Base-by-base conservation (phyloP, 2,329 filamentous ascomycete species). In the Phaeosphaeriaceae sp. region DNA sequence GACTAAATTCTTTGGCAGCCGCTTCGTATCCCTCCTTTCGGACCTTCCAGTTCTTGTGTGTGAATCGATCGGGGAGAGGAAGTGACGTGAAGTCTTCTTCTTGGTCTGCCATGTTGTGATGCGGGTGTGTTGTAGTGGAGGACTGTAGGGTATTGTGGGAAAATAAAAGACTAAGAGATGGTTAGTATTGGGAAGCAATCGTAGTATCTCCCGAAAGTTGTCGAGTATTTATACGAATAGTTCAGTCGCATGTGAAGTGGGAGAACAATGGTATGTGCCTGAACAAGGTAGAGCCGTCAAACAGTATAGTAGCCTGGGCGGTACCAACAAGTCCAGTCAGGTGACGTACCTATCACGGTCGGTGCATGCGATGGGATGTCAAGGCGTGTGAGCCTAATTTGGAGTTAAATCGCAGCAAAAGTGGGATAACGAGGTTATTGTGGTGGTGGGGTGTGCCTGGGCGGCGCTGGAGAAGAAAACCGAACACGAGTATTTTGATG, bases 41-140 rank as follows among this genome's bases (percentile, higher is more conserved):
- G 34, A 96, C 92, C 82, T 99, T 99, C 94, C 94, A 99, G 68
- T 89, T 85, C 88, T 96, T 96, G 80, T 96, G 91, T 46, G 83
- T 80, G 76, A 92, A 95, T 70, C 90, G 85, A 57, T 96, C 91
- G 36, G 85, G 80, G 47, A 96, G 75, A 35, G 91, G 88, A 54
- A 96, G 78, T 58, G 87, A 84, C 76, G 86, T 68, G 73, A 88
- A 93, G 73, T 96, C 90, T 70, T 92, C 89, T 74, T 93, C 89
- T 71, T 82, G 78, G 60, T 95, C 91, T 49, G 88, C 89, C 90
- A 95, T 95, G 63, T 48, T 68, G 56, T 39, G 52, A 40, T 48
- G 46, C 45, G 49, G 54, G 46, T 26, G 5, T 26, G 7, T 33
- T 52, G 42, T 26, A 55, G 29, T 26, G 38, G 42, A 15, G 17